Conservation (phyloP, 1,284 basidiomycete genomes). For the Volvariella surrecta region DNA sequence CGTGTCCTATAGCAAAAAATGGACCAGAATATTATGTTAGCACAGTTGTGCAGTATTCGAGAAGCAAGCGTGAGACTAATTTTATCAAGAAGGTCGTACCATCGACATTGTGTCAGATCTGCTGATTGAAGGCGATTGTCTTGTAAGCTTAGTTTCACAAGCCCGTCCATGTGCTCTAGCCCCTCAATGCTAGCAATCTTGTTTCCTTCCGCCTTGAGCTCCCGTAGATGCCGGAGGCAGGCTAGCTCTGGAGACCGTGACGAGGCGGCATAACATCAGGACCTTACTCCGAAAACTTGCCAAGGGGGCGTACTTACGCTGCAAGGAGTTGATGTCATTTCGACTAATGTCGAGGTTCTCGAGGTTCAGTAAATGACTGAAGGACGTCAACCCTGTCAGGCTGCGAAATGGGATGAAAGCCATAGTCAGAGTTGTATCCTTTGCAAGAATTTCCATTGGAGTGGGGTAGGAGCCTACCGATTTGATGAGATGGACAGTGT, state of each 20-base stretch:
- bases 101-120: slow-evolving; percentile 58
- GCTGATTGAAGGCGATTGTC: slow-evolving; percentile 65
- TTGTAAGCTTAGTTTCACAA: slow-evolving; percentile 79
- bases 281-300: slow-evolving; percentile 8
- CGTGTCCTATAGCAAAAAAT: slow-evolving; percentile 45
- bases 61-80: slow-evolving; percentile 10
- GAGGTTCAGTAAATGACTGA: slow-evolving; percentile 79
- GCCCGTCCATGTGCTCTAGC: slow-evolving; percentile 68
- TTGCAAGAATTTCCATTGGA: not conserved
- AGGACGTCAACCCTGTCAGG: slow-evolving; percentile 83
- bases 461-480: slow-evolving; percentile 35
- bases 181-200: slow-evolving; percentile 72
- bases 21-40: slow-evolving; percentile 9
- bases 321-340: slow-evolving; percentile 84
- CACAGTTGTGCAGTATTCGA: slow-evolving; percentile 8
- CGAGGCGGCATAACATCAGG: slow-evolving; percentile 8
- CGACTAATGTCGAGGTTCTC: slow-evolving; percentile 87
- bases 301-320: slow-evolving; percentile 51
- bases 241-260: slow-evolving; percentile 53
- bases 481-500: slow-evolving; percentile 79
- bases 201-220: slow-evolving; percentile 86
- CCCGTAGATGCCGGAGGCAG: slow-evolving; percentile 78
- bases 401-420: slow-evolving; percentile 25
- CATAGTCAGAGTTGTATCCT: slow-evolving; percentile 11
- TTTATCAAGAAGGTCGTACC: slow-evolving; percentile 56